Conservation (phyloP, 2,329 filamentous ascomycete genomes). For the Mycogone perniciosa region DNA sequence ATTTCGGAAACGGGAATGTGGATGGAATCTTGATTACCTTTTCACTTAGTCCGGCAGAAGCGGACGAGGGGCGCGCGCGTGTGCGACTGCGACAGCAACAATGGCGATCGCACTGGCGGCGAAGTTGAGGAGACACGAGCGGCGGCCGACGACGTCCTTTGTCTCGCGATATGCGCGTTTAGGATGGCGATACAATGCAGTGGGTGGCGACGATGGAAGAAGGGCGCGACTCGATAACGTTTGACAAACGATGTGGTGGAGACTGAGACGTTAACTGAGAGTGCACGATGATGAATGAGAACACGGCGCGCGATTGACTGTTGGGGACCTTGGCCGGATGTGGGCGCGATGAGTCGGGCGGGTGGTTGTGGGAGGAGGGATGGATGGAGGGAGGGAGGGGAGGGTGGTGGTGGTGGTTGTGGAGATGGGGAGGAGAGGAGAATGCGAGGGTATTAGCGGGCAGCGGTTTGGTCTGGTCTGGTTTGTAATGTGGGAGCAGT, state of each 20-base stretch:
- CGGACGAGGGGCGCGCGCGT: constrained; percentile 12
- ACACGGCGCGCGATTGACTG: constrained; percentile 7
- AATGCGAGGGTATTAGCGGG: constrained; percentile 13
- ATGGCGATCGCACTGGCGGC: constrained; percentile 4
- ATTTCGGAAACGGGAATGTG: neutral
- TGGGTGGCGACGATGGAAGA: constrained; percentile 8
- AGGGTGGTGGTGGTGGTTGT: constrained; percentile 17
- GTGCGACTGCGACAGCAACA: constrained; percentile 10
- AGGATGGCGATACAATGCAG: constrained; percentile 1
- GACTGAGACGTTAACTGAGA: neutral
- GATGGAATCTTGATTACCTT: constrained; percentile 9
- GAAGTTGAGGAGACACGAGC: constrained; percentile 11
- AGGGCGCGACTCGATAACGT: constrained; percentile 8
- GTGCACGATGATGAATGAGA: neutral
- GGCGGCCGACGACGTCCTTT: constrained; percentile 6
- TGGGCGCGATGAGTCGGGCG: constrained; percentile 14
- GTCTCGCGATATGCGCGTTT: constrained; percentile 11
- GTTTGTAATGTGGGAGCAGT: constrained; percentile 12
- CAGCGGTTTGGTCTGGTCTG: neutral
- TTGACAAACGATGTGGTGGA: constrained; percentile 1
- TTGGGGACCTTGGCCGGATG: constrained; percentile 17
- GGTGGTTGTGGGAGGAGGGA: constrained; percentile 12
- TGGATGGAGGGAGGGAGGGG: constrained; percentile 16
- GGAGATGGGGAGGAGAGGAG: constrained; percentile 16
- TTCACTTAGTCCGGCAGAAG: neutral